Percentiles rank a stretch among this genome's conserved stretches.
Conservation (phyloP, 768 basidiomycete species). For the Phanerochaete carnosa region DNA sequence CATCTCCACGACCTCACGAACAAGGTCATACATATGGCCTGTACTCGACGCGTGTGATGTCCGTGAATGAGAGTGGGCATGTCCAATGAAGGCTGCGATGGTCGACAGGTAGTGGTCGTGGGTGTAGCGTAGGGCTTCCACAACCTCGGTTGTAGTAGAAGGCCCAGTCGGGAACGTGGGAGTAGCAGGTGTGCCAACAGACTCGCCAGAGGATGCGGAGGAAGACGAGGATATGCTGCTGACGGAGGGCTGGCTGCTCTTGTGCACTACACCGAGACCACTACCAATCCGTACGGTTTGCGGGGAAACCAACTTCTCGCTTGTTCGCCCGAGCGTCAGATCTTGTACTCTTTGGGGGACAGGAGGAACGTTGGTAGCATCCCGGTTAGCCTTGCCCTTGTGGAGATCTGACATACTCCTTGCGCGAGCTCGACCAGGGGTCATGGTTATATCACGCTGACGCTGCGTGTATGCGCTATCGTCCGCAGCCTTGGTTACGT, state of each 20-base stretch:
- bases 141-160: slow-evolving; percentile 61
- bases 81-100: slow-evolving; percentile 96
- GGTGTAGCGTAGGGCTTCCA: slow-evolving; percentile 74
- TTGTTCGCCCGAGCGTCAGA: slow-evolving; percentile 10
- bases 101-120: slow-evolving; percentile 92
- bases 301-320: neutral
- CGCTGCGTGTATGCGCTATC: slow-evolving; percentile 7
- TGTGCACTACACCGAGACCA: slow-evolving; percentile 11
- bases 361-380: slow-evolving; percentile 29
- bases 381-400: slow-evolving; percentile 16
- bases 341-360: slow-evolving; percentile 26
- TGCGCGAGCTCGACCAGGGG: slow-evolving; percentile 31
- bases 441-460: slow-evolving; percentile 8
- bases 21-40: slow-evolving; percentile 90
- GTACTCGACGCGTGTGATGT: slow-evolving; percentile 90
- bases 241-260: slow-evolving; percentile 40
- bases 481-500: neutral
- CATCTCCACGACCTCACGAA: slow-evolving; percentile 91
- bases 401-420: slow-evolving; percentile 55
- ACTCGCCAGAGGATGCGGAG: slow-evolving; percentile 66
- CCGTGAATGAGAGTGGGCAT: slow-evolving; percentile 90
- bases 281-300: slow-evolving; percentile 1
- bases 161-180: slow-evolving; percentile 70
- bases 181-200: slow-evolving; percentile 40
- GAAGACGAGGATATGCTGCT: slow-evolving; percentile 68